These are phyloP conservation scores for Tulasnella sp. DNA, from an alignment of 768 basidiomycete species.

Conservation along the genomic window DNA sequence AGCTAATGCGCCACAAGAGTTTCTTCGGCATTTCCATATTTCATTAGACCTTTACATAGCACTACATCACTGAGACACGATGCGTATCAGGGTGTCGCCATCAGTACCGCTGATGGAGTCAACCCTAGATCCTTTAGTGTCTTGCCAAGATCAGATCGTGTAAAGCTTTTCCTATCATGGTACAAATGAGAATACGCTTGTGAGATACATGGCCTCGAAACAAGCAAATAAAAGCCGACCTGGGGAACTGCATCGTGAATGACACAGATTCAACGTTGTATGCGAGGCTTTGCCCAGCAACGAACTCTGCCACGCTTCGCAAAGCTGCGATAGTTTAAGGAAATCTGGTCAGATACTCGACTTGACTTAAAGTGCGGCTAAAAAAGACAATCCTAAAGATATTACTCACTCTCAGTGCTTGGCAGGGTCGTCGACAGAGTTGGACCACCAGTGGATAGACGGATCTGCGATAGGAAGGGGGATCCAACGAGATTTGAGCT, in stretches of 20 bases:
- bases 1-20: too few species aligned
- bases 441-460: constrained; percentile 67
- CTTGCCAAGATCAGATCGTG: constrained; percentile 60
- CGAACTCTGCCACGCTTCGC: constrained; percentile 73
- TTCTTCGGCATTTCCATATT: too few species aligned
- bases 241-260: constrained; percentile 74
- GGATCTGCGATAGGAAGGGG: constrained; percentile 39
- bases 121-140: constrained; percentile 74
- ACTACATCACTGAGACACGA: background rate
- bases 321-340: constrained; percentile 48
- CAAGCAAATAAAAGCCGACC: constrained; percentile 35
- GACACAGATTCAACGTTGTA: constrained; percentile 70
- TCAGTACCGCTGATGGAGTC: constrained; percentile 72
- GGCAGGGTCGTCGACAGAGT: constrained; percentile 71
- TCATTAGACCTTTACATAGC: too few species aligned
- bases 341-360: background rate
- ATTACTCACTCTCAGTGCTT: constrained; percentile 64
- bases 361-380: background rate
- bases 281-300: constrained; percentile 59
- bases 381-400: background rate
- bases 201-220: background rate
- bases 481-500: background rate
- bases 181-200: background rate
- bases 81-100: background rate
- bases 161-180: constrained; percentile 58